phyloP scores from a whole-genome alignment of 148 eudicot genomes.

The Bassia scoparia region DNA sequence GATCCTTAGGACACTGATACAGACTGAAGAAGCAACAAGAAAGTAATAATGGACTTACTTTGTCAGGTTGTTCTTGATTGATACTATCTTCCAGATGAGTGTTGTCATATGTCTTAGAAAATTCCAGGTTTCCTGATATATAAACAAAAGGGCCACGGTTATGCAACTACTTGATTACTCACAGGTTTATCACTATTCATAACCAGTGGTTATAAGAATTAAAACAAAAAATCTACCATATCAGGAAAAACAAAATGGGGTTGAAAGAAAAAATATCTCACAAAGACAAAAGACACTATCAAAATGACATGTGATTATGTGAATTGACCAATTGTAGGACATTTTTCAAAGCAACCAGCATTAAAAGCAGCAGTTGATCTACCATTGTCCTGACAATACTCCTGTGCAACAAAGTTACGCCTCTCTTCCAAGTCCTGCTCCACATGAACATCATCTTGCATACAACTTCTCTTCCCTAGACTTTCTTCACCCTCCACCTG shows the following conservation, averaged over 20 bases:
- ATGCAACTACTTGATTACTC: slow-evolving; percentile 1
- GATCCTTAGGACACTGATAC: neutral
- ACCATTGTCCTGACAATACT: slow-evolving; percentile 3
- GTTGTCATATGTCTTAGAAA: slow-evolving; percentile 18
- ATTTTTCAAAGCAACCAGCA: slow-evolving; percentile 17
- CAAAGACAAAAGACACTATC: neutral
- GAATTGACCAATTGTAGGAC: slow-evolving; percentile 5
- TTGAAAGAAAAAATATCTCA: neutral
- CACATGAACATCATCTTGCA: slow-evolving; percentile 3
- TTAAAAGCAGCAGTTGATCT: slow-evolving; percentile 4
- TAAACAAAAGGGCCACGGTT: slow-evolving; percentile 12
- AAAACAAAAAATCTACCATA: neutral
- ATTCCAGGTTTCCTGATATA: slow-evolving; percentile 22
- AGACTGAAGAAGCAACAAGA: slow-evolving; percentile 10
- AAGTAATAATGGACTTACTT: slow-evolving; percentile 28
- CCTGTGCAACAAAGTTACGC: neutral
- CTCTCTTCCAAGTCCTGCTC: slow-evolving; percentile 17
- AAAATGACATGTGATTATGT: slow-evolving; percentile 14
- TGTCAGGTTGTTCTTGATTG: slow-evolving; percentile 21
- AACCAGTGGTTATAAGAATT: neutral
- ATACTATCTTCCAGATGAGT: slow-evolving; percentile 40
- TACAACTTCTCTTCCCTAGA: neutral
- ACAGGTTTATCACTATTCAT: neutral
- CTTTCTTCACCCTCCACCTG: slow-evolving; percentile 8
- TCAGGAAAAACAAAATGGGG: neutral